Percentiles rank a stretch among this genome's conserved stretches.
These are phyloP conservation scores for Ophiostoma novo-ulmi DNA, from an alignment of 2,329 filamentous ascomycete species.

Conservation along the genomic window DNA sequence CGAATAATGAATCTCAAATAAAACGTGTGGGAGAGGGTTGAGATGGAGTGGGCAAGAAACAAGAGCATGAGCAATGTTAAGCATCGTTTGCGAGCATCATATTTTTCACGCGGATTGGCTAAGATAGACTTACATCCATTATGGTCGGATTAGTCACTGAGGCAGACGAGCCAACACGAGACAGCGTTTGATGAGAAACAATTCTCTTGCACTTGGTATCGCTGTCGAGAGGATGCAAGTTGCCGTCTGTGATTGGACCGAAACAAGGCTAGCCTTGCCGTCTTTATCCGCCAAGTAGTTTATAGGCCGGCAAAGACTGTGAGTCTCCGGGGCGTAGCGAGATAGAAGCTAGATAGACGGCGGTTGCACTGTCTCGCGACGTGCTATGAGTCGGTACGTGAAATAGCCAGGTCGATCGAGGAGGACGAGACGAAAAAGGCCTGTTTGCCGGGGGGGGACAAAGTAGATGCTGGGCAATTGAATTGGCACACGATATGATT, in stretches of 20 bases:
- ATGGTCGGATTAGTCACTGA: neutral
- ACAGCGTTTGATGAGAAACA: neutral
- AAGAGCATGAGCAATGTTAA: neutral
- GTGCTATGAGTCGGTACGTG: neutral
- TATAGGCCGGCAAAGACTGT: neutral
- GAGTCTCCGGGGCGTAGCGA: neutral
- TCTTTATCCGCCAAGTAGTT: neutral
- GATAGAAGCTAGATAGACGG: neutral
- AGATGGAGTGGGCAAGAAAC: neutral
- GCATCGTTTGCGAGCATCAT: neutral
- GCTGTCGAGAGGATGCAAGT: neutral
- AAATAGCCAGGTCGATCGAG: neutral
- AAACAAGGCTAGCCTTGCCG: slow-evolving; percentile 12
- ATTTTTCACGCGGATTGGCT: neutral
- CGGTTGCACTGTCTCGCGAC: neutral
- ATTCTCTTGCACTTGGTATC: neutral
- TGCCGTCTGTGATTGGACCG: neutral
- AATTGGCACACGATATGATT: neutral
- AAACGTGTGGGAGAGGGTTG: neutral
- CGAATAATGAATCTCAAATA: neutral
- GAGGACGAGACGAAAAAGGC: neutral
- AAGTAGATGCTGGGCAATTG: neutral
- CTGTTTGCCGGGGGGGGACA: neutral
- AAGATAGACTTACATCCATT: neutral
- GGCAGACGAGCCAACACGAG: neutral